Conservation (phyloP, 768 basidiomycete species). For the Guyanaporus albipodus region DNA sequence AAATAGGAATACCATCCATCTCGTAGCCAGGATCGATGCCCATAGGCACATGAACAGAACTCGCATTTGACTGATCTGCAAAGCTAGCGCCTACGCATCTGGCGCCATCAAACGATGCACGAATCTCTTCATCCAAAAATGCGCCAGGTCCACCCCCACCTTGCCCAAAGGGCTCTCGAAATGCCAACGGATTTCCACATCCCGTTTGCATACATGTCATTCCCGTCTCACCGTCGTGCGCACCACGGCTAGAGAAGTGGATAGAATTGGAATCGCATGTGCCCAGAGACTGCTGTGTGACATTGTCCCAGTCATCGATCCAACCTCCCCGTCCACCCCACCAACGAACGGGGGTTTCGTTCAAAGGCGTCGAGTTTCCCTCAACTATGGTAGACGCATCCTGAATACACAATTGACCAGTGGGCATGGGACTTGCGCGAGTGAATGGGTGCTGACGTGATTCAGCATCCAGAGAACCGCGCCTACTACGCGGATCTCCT, state of each 20-base stretch:
- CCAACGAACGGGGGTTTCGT: slow-evolving; percentile 19
- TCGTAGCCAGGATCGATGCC: background rate
- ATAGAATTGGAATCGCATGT: background rate
- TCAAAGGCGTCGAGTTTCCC: slow-evolving; percentile 12
- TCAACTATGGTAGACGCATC: background rate
- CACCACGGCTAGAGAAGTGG: background rate
- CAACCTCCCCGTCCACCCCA: slow-evolving; percentile 17
- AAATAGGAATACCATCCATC: slow-evolving; percentile 2
- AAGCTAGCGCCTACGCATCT: background rate
- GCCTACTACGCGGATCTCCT: background rate
- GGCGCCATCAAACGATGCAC: slow-evolving; percentile 14
- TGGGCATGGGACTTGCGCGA: background rate
- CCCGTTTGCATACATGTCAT: background rate
- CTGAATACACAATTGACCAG: background rate
- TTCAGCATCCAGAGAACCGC: slow-evolving; percentile 10
- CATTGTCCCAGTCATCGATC: slow-evolving; percentile 18
- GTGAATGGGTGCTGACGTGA: background rate
- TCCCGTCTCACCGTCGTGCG: background rate
- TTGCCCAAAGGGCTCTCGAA: slow-evolving; percentile 6
- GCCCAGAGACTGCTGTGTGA: background rate
- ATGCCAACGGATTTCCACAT: background rate
- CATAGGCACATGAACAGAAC: background rate
- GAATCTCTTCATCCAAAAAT: slow-evolving; percentile 21
- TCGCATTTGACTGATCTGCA: background rate
- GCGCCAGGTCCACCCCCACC: background rate